Evolutionary conservation across 192 early-diverging fungal genomes (phyloP), one percentile per base, ranked within the genome.

Genomic region (Bifiguratus adelaidae): DNA sequence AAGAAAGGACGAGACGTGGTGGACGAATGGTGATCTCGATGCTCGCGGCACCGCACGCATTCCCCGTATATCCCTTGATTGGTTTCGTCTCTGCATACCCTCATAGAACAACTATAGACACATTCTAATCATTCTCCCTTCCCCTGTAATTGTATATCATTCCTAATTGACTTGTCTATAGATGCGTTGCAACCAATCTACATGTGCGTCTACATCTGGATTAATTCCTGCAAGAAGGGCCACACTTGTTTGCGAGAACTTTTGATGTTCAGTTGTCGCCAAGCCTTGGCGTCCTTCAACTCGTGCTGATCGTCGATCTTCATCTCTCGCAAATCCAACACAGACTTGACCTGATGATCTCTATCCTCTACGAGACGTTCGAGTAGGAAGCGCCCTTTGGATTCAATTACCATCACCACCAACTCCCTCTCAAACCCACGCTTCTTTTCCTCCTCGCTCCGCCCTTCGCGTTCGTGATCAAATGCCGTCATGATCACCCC

Each of bases 381-480:
- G 7, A 77, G 30, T 25, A 71, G 23, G 1, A n/a, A 40, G 23
- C 25, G 9, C 3, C 58, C 20, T 2, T 46, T 47, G 5, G 47
- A 40, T 9, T 56, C 55, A 0, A 50, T 18, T 5, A 75, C 56
- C 41, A 58, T 47, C 2, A 79, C 45, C 2, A 78, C 38, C 18
- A 86, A 34, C 41, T 88, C 83, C 11, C 85, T 48, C 32, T 78
- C 53, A 58, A 80, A 84, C 44, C 65, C 70, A n/a, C 44, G 27
- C 35, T 50, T 53, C 4, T 40, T 22, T 24, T 33, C 23, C 32
- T 56, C 32, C 20, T 44, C 35, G n/a, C n/a, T n/a, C n/a, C n/a
- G n/a, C n/a, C n/a, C n/a, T n/a, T 40, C 37, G 7, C 32, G 8
- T 21, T 32, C 24, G 38, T 68, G 55, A 33, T 82, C 69, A 50